phyloP scores from a whole-genome alignment of 352 stramenopile species.

The Peronospora destructor region DNA sequence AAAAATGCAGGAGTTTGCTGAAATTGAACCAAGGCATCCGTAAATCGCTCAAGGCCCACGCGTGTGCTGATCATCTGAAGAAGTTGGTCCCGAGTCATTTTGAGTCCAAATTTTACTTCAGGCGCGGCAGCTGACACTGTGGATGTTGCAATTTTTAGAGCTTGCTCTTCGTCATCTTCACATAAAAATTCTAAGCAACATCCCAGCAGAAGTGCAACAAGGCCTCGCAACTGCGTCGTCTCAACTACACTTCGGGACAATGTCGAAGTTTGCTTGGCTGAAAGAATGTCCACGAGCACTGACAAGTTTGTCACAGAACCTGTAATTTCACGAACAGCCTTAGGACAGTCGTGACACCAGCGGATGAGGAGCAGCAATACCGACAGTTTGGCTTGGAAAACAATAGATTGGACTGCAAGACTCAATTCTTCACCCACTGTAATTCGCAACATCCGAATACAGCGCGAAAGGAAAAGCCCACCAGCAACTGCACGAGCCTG shows the following conservation, averaged over 20 bases:
- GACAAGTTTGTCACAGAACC: conserved; percentile 53
- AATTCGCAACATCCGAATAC: conserved; percentile 35
- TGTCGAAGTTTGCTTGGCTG: conserved; percentile 2
- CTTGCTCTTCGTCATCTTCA: conserved; percentile 26
- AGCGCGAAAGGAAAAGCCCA: conserved; percentile 57
- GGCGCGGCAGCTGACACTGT: conserved; percentile 1
- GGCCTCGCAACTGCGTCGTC: conserved; percentile 31
- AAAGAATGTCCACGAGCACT: conserved; percentile 38
- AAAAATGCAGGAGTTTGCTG: conserved; percentile 49
- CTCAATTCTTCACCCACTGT: conserved; percentile 2
- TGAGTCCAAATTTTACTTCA: conserved; percentile 12
- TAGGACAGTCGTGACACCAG: conserved; percentile 53
- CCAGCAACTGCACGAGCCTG: conserved; percentile 47
- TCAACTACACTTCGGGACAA: conserved; percentile 17
- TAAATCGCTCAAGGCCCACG: conserved; percentile 56
- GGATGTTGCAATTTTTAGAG: conserved; percentile 19
- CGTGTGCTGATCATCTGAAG: conserved; percentile 62
- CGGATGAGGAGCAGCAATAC: conserved; percentile 48
- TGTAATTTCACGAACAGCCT: conserved; percentile 51
- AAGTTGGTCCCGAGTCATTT: conserved; percentile 56
- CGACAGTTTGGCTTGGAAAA: conserved; percentile 53
- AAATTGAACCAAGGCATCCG: conserved; percentile 57
- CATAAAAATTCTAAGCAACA: conserved; percentile 53
- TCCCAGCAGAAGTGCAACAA: conserved; percentile 48
- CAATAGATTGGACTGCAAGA: conserved; percentile 21